These are phyloP conservation scores for Theobroma grandiflorum DNA, from an alignment of 441 rosid genomes.

Conservation along the genomic window DNA sequence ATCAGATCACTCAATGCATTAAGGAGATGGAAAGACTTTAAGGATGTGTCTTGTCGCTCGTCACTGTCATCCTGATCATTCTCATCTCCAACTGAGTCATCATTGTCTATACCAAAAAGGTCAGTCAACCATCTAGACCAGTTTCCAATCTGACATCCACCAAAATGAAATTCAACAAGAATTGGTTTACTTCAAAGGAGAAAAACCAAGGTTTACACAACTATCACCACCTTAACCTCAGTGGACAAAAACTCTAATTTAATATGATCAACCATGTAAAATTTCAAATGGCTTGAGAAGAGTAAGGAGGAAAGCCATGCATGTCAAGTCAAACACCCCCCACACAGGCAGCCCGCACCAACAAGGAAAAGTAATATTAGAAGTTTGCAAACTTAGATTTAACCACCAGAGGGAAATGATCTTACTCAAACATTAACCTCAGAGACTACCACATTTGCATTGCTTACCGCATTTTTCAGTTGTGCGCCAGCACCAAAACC, in stretches of 20 bases:
- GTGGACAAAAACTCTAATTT: not conserved
- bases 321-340: not conserved
- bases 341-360: not conserved
- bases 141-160: conserved; percentile 79
- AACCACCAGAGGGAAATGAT: not conserved
- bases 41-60: conserved; percentile 51
- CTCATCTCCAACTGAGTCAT: conserved; percentile 50
- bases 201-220: not conserved
- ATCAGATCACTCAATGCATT: conserved; percentile 94
- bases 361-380: not conserved
- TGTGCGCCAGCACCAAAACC: conserved; percentile 98
- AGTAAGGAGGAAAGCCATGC: not conserved
- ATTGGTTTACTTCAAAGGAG: conserved; percentile 4
- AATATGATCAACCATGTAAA: not conserved
- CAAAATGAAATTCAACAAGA: conserved; percentile 16
- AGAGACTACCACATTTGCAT: conserved; percentile 18
- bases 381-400: not conserved
- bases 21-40: conserved; percentile 82
- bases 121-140: conserved; percentile 98
- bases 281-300: not conserved
- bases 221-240: not conserved
- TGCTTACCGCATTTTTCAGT: conserved; percentile 86
- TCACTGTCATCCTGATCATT: conserved; percentile 45
- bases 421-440: conserved; percentile 6
- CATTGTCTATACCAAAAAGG: conserved; percentile 82